phyloP scores from a whole-genome alignment of 2,329 filamentous ascomycete species.

The Coniochaeta pulveracea region DNA sequence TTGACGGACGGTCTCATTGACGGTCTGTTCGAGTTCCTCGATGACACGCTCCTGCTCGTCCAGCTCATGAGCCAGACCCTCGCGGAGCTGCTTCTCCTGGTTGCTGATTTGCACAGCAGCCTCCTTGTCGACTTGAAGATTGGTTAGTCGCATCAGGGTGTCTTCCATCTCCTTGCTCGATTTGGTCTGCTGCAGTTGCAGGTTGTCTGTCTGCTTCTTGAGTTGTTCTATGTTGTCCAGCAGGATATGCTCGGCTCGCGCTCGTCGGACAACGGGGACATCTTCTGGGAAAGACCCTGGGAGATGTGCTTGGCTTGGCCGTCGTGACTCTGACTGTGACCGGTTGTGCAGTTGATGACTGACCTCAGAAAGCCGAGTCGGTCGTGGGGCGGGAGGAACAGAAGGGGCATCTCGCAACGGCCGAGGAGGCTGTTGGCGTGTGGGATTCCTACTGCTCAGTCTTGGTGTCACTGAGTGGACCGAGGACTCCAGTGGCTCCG shows the following conservation, averaged over 20 bases:
- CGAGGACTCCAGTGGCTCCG: conserved; percentile 1
- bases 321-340: too few relatives aligned
- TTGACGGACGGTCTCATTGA: conserved; percentile 1
- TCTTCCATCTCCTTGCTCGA: conserved; percentile 19
- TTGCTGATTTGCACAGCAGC: conserved; percentile 16
- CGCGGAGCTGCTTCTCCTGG: conserved; percentile 19
- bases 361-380: too few relatives aligned
- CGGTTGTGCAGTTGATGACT: too few relatives aligned
- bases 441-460: too few relatives aligned
- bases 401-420: too few relatives aligned
- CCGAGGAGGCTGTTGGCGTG: too few relatives aligned
- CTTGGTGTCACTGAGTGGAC: not conserved
- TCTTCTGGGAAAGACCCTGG: too few relatives aligned
- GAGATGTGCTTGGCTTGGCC: too few relatives aligned
- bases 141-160: conserved; percentile 17
- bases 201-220: conserved; percentile 20
- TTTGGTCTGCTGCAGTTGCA: conserved; percentile 18
- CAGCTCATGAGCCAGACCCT: conserved; percentile 20
- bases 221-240: conserved; percentile 23
- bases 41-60: conserved; percentile 22
- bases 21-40: conserved; percentile 19
- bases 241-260: conserved; percentile 15
- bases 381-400: too few relatives aligned
- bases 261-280: conserved; percentile 2
- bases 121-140: conserved; percentile 16